A percentile compares a stretch with the other conserved stretches of the same genome.
Conservation (phyloP, 768 basidiomycete genomes). For the Rhizopogon vinicolor region DNA sequence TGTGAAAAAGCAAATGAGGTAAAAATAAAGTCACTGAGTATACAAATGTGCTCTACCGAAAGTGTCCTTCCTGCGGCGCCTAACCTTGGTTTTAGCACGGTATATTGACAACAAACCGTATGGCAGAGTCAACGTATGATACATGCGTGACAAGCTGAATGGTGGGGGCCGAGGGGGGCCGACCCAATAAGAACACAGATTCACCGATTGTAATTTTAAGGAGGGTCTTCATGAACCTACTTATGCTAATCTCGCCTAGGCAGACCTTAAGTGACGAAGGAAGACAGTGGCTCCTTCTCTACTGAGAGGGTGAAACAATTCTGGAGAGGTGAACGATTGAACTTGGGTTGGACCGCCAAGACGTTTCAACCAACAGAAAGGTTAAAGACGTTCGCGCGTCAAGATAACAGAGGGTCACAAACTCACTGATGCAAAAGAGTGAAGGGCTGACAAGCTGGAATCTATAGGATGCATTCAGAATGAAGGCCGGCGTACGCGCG, state of each 20-base stretch:
- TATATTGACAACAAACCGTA: not conserved
- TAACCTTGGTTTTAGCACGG: too few relatives aligned
- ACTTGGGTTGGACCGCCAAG: not conserved
- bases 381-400: too few relatives aligned
- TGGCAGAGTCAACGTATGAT: not conserved
- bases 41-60: not conserved
- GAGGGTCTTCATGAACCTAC: not conserved
- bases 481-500: not conserved
- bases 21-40: not conserved
- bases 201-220: not conserved
- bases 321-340: not conserved
- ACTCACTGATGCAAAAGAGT: too few relatives aligned
- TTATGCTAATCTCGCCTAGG: not conserved
- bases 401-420: too few relatives aligned
- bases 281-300: too few relatives aligned
- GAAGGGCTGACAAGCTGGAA: too few relatives aligned
- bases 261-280: too few relatives aligned
- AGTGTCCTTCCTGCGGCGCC: not conserved
- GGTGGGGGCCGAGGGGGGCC: too few relatives aligned
- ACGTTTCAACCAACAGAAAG: too few relatives aligned
- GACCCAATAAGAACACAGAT: not conserved
- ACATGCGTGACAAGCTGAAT: not conserved
- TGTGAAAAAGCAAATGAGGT: too few relatives aligned
- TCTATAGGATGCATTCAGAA: not conserved
- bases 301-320: too few relatives aligned